Conservation (phyloP, 129 eudicot genomes). For the Mikania micrantha region DNA sequence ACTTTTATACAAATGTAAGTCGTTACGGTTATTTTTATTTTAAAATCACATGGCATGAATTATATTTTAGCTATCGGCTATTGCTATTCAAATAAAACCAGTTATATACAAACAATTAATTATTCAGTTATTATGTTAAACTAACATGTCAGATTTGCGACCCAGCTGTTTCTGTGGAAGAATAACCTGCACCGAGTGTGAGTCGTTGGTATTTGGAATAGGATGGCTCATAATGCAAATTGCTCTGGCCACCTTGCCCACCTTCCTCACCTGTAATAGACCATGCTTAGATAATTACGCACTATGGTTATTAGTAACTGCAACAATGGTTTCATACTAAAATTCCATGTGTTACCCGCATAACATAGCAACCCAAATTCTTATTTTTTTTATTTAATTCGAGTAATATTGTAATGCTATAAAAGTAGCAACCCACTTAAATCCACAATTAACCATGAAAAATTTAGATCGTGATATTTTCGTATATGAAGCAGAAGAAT, state of each 20-base stretch:
- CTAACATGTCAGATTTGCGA: constrained; percentile 96
- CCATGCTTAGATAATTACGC: background rate
- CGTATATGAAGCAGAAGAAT: background rate
- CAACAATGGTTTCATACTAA: background rate
- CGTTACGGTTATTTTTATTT: too few species aligned
- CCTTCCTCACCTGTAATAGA: constrained; percentile 74
- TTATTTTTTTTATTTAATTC: too few species aligned
- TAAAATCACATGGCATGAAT: constrained; percentile 3
- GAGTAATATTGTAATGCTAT: too few species aligned
- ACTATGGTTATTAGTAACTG: background rate
- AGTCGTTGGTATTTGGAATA: too few species aligned
- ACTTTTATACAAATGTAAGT: too few species aligned
- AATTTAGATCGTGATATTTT: background rate
- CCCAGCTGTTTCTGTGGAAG: constrained; percentile 97
- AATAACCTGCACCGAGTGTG: too few species aligned
- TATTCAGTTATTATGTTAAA: background rate
- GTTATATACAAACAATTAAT: background rate
- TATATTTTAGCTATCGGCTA: background rate
- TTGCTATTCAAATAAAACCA: background rate
- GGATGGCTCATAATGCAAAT: too few species aligned
- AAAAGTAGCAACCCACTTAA: too few species aligned
- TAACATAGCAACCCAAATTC: too few species aligned
- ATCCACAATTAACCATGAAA: too few species aligned
- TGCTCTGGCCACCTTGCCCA: constrained; percentile 93
- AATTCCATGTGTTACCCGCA: background rate